Base-by-base conservation (phyloP, 2,329 filamentous ascomycete genomes). In the Fusarium sp. region DNA sequence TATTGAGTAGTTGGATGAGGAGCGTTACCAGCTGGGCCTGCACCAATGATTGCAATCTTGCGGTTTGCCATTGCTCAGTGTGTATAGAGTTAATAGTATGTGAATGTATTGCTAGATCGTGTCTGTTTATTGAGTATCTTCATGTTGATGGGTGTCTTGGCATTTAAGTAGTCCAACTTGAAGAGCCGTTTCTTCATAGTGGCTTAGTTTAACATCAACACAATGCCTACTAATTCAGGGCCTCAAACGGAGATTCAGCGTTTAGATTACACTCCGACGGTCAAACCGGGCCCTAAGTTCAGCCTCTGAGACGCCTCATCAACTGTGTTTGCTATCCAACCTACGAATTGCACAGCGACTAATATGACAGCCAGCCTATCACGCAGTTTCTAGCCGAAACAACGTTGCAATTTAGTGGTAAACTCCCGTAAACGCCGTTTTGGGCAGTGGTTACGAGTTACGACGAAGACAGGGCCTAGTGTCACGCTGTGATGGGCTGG, bases 41-140 rank as follows among this genome's bases (percentile, higher is more conserved):
- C 79, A 14, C 79, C 79, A 35, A 79, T 75, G 22, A 79, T 68
- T 50, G 78, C 77, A 38, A 79, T 64, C 57, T 78, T 78, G 44
- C 67, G 71, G 24, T 69, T 78, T 26, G 42, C 54, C 75, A 78
- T 79, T 32, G 53, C 39, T 48, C 8, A 47, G 38, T 7, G 22
- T n/a, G 28, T 48, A 26, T 20, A 3, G 55, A 44, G 41, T 6
- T n/a, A 24, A 38, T 20, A 15, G 42, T 67, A 10, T 18, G 36
- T 8, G 35, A n/a, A 30, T 26, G 15, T 39, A 18, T n/a, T n/a
- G 35, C 20, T 22, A 1, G 12, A 35, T 18, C 9, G 13, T 26
- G 24, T 53, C 32, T 44, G 38, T 53, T n/a, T 58, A 18, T 36
- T 8, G 36, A 20, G 24, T 20, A 30, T 10, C 11, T 32, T 44